phyloP scores from a whole-genome alignment of 495 filamentous ascomycete species.

The Coniosporium apollinis region DNA sequence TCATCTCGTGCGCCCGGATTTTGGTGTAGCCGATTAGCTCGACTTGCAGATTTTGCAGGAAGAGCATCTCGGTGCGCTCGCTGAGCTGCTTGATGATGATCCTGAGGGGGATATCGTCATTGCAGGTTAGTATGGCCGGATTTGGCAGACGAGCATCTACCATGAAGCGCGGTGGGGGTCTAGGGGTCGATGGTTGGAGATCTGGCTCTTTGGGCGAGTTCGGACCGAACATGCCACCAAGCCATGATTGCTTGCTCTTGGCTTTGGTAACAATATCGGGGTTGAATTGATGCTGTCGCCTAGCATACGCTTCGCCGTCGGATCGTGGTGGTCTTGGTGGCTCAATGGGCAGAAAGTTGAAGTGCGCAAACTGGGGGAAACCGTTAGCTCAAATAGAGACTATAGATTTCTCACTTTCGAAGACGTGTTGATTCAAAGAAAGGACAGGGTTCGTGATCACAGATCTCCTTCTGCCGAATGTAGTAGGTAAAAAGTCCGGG shows the following conservation, averaged over 20 bases:
- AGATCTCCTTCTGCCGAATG: no score
- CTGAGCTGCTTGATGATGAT: conserved; percentile 58
- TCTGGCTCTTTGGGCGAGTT: conserved; percentile 11
- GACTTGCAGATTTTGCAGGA: conserved; percentile 64
- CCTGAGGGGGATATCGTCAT: conserved; percentile 64
- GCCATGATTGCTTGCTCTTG: conserved; percentile 28
- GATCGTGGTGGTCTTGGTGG: conserved; percentile 52
- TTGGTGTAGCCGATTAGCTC: conserved; percentile 62
- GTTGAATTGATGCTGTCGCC: conserved; percentile 62
- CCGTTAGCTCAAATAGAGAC: not conserved
- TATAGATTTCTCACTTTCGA: not conserved
- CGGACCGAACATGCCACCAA: conserved; percentile 35
- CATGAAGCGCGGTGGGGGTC: conserved; percentile 33
- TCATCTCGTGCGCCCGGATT: conserved; percentile 55
- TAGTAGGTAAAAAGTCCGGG: no score
- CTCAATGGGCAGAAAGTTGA: conserved; percentile 88
- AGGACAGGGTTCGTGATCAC: no score
- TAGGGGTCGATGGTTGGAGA: conserved; percentile 2
- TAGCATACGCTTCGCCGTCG: conserved; percentile 66
- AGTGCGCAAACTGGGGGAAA: conserved; percentile 34
- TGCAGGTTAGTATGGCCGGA: conserved; percentile 79
- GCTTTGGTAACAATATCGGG: conserved; percentile 16
- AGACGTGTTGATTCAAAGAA: conserved; percentile 1
- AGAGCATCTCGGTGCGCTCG: conserved; percentile 44
- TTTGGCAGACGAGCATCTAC: conserved; percentile 76